These are phyloP conservation scores for Fistulinella prunicolor DNA, from an alignment of 768 basidiomycete genomes.

Conservation along the genomic window DNA sequence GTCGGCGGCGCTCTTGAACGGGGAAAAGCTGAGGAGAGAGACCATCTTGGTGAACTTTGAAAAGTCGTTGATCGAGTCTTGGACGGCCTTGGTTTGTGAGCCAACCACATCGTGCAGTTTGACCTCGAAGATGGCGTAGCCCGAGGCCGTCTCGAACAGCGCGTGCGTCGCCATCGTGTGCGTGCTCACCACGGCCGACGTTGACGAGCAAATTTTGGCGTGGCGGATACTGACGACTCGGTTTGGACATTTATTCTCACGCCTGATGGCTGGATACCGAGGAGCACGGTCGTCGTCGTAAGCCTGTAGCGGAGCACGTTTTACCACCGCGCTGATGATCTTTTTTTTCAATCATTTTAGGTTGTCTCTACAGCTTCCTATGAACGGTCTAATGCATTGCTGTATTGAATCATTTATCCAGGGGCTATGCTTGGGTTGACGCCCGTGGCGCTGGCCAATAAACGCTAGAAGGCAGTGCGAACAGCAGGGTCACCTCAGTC, in stretches of 20 bases:
- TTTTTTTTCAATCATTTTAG: too few species aligned
- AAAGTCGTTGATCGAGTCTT: conserved; percentile 84
- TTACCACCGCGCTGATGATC: too few species aligned
- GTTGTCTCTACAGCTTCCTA: too few species aligned
- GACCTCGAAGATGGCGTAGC: conserved; percentile 90
- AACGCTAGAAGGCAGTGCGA: conserved; percentile 7
- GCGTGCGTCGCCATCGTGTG: conserved; percentile 71
- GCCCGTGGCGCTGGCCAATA: background rate
- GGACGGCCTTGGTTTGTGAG: conserved; percentile 70
- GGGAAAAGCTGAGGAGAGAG: conserved; percentile 82
- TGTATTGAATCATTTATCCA: conserved; percentile 8
- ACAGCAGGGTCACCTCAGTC: background rate
- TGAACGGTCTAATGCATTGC: too few species aligned
- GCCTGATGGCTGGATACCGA: too few species aligned
- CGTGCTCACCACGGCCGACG: conserved; percentile 34
- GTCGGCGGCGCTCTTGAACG: conserved; percentile 91
- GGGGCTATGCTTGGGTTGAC: too few species aligned
- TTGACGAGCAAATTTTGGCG: conserved; percentile 28
- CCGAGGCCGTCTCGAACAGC: conserved; percentile 91
- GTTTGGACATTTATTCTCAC: conserved; percentile 10
- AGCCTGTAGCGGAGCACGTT: too few species aligned
- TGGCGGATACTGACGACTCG: background rate
- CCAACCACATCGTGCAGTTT: conserved; percentile 87
- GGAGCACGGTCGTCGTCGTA: too few species aligned
- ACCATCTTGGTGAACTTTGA: conserved; percentile 93